phyloP scores from a whole-genome alignment of 495 filamentous ascomycete genomes.

The Collariella sp. region DNA sequence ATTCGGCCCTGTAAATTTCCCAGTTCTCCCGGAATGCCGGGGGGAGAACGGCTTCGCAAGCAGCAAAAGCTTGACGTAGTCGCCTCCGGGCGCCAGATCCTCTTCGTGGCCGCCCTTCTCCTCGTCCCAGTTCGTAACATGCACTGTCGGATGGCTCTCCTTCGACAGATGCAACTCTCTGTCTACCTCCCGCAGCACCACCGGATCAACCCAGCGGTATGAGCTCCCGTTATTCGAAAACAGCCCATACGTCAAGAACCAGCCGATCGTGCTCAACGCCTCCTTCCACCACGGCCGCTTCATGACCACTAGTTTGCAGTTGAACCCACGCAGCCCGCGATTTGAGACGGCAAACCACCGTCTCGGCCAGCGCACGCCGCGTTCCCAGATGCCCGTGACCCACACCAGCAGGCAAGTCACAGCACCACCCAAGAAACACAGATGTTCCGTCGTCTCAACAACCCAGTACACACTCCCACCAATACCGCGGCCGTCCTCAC shows the following conservation, averaged over 20 bases:
- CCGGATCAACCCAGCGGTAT: slow-evolving; percentile 58
- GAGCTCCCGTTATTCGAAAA: slow-evolving; percentile 56
- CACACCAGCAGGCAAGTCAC: slow-evolving; percentile 78
- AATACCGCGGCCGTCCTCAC: slow-evolving; percentile 81
- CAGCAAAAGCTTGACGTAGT: slow-evolving; percentile 82
- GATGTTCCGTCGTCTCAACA: slow-evolving; percentile 76
- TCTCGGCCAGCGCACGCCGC: slow-evolving; percentile 88
- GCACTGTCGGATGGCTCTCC: slow-evolving; percentile 35
- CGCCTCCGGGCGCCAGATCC: slow-evolving; percentile 79
- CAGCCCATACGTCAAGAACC: slow-evolving; percentile 67
- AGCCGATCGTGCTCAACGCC: slow-evolving; percentile 55
- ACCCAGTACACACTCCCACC: slow-evolving; percentile 96
- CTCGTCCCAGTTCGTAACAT: slow-evolving; percentile 36
- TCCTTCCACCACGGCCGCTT: slow-evolving; percentile 78
- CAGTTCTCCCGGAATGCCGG: slow-evolving; percentile 94
- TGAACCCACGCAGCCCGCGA: slow-evolving; percentile 80
- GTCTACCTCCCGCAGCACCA: slow-evolving; percentile 44
- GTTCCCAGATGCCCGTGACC: slow-evolving; percentile 91
- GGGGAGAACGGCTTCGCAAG: slow-evolving; percentile 92
- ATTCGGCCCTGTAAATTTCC: slow-evolving; percentile 87
- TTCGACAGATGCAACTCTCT: slow-evolving; percentile 34
- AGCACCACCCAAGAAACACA: slow-evolving; percentile 78
- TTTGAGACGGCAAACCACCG: slow-evolving; percentile 85
- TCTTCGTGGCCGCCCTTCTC: slow-evolving; percentile 60
- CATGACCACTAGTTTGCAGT: slow-evolving; percentile 88